Base-by-base conservation (phyloP, 2,329 filamentous ascomycete species). In the Aschersonia sp. region DNA sequence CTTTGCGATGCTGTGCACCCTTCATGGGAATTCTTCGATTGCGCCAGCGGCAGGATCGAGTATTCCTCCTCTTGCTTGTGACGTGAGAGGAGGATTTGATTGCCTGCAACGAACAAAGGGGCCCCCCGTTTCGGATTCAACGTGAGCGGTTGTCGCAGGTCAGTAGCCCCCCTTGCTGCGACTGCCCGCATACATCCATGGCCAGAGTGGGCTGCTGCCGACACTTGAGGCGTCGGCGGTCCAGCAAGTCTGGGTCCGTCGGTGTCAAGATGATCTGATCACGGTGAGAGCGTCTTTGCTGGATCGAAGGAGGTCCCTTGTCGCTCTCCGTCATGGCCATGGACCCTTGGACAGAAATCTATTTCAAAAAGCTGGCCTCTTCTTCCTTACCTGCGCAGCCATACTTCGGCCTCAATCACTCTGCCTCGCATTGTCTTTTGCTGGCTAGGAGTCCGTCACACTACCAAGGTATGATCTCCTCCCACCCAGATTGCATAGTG, bases 61-160 rank as follows among this genome's bases (percentile, higher is more conserved):
- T 20, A 20, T 20, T 20, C 20, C 20, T 20, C 20, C 20, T 20
- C 20, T 20, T 20, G 20, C 20, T 20, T 20, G 20, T 20, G 20
- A 20, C 20, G 20, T 20, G 20, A 20, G 20, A 20, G 20, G 2
- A 20, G 20, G 20, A 20, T 20, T 20, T 20, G 20, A 20, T 20
- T 20, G 20, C 20, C 20, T 20, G 20, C 20, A 20, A 20, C 20
- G 20, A 20, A 38, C 35, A 7, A 12, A 12, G 35, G 35, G 7
- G 12, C 35, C 7, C 20, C 12, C 45, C 31, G 10, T 32, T 29
- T 30, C 10, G 45, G 20, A 31, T 32, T 32, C 32, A 20, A 40
- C 40, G 4, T 30, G 30, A 43, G 9, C 40, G 7, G 41, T 43
- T 47, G 46, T 47, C 46, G 46, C 46, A 47, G 46, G 46, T 47